Evolutionary conservation across 306 rosid species (phyloP).

Genomic region (Glycine soja): DNA sequence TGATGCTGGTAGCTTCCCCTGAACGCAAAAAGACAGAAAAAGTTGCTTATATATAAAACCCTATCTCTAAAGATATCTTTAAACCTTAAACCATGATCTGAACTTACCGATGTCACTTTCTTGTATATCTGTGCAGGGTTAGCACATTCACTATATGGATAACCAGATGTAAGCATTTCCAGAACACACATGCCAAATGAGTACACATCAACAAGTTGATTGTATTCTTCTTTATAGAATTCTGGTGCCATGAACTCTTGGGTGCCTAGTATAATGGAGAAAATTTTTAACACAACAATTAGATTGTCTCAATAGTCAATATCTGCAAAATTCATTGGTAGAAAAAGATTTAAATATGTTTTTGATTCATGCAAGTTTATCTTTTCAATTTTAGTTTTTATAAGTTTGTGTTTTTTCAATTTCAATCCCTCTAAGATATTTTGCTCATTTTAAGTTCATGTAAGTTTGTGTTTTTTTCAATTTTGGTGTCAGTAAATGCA

Average conservation of each 20-base stretch:
- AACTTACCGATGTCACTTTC: slow-evolving; percentile 88
- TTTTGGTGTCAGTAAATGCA: too few relatives aligned
- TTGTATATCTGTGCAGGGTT: slow-evolving; percentile 96
- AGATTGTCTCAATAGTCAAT: slow-evolving; percentile 18
- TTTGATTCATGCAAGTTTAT: too few relatives aligned
- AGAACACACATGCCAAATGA: slow-evolving; percentile 96
- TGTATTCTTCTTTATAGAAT: slow-evolving; percentile 84
- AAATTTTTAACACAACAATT: background rate
- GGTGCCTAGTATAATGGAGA: slow-evolving; percentile 63
- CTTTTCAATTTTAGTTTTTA: too few relatives aligned
- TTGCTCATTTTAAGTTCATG: too few relatives aligned
- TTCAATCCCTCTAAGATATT: too few relatives aligned
- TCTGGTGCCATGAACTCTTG: slow-evolving; percentile 99
- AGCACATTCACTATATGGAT: slow-evolving; percentile 81
- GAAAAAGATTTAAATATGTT: too few relatives aligned
- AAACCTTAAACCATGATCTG: slow-evolving; percentile 23
- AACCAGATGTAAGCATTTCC: slow-evolving; percentile 88
- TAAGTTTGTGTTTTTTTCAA: too few relatives aligned
- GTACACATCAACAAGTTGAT: slow-evolving; percentile 92
- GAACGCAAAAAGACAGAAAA: slow-evolving; percentile 33
- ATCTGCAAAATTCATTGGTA: slow-evolving; percentile 7
- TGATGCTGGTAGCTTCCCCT: slow-evolving; percentile 90
- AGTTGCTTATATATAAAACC: slow-evolving; percentile 35
- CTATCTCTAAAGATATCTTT: background rate
- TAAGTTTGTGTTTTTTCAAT: too few relatives aligned